phyloP scores from a whole-genome alignment of 805 yeast genomes.

The Cyberlindnera japonica region DNA sequence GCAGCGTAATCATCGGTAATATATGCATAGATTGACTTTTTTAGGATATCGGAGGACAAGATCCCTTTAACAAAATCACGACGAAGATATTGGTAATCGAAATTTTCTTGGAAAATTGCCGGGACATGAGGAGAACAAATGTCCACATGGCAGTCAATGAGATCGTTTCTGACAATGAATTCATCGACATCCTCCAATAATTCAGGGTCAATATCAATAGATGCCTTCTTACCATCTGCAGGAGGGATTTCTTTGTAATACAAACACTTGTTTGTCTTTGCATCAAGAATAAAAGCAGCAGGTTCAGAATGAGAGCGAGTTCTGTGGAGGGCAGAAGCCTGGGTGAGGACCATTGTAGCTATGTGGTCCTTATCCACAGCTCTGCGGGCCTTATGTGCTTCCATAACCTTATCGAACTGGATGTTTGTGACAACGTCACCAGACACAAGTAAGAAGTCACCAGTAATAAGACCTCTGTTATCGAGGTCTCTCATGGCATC shows the following conservation, averaged over 20 bases:
- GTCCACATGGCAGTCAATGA: conserved; percentile 95
- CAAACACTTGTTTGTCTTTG: conserved; percentile 68
- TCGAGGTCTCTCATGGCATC: conserved; percentile 97
- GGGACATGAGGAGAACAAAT: conserved; percentile 94
- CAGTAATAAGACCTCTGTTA: conserved; percentile 80
- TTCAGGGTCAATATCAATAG: conserved; percentile 77
- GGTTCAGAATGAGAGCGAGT: conserved; percentile 79
- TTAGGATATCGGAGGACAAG: conserved; percentile 81
- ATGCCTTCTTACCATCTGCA: conserved; percentile 38
- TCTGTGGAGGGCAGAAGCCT: conserved; percentile 80
- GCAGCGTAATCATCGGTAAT: conserved; percentile 80
- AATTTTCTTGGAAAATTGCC: conserved; percentile 92
- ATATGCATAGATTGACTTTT: conserved; percentile 87
- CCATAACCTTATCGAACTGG: conserved; percentile 69
- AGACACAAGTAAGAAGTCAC: conserved; percentile 84
- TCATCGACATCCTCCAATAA: conserved; percentile 70
- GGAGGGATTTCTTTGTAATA: conserved; percentile 77
- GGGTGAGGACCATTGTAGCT: conserved; percentile 88
- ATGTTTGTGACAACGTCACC: conserved; percentile 96
- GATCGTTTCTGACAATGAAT: conserved; percentile 80
- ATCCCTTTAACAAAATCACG: conserved; percentile 89
- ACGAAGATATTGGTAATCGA: conserved; percentile 86
- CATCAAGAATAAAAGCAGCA: conserved; percentile 80
- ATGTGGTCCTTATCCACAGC: conserved; percentile 83
- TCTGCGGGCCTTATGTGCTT: conserved; percentile 68